Conservation (phyloP, 345 rosid genomes). For the Laguncularia racemosa region DNA sequence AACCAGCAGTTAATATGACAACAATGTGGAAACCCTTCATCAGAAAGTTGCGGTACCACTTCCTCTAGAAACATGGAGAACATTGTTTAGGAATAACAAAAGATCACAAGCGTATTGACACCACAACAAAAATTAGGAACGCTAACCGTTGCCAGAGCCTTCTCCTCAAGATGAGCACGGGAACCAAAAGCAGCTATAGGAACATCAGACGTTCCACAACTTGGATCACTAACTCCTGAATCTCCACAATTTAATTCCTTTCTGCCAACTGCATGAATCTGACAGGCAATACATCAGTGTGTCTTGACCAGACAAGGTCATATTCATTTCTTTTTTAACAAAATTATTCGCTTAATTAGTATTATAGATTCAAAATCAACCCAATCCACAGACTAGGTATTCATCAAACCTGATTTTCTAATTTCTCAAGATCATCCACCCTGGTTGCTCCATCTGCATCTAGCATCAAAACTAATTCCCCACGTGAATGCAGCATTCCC, state of each 20-base stretch:
- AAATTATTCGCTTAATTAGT: not conserved
- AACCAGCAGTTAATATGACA: conserved; percentile 80
- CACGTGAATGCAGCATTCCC: conserved; percentile 99
- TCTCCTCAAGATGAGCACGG: conserved; percentile 97
- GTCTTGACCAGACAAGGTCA: not conserved
- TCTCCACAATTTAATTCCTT: conserved; percentile 41
- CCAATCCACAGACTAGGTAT: not conserved
- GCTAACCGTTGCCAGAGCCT: conserved; percentile 86
- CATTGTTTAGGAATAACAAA: conserved; percentile 19
- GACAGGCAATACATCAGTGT: conserved; percentile 28
- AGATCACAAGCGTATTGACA: not conserved
- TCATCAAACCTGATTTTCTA: conserved; percentile 75
- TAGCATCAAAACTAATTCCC: conserved; percentile 91
- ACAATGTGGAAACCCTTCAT: conserved; percentile 98
- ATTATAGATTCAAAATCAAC: not conserved
- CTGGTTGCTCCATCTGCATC: conserved; percentile 99
- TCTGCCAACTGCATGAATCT: conserved; percentile 76
- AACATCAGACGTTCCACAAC: conserved; percentile 53
- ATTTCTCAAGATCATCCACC: conserved; percentile 85
- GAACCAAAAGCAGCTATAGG: conserved; percentile 90
- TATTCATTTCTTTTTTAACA: no score
- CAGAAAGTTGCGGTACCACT: conserved; percentile 93
- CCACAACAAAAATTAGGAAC: conserved; percentile 1
- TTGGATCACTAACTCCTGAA: conserved; percentile 27
- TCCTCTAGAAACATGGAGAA: conserved; percentile 53